Percentiles rank a stretch among this genome's conserved stretches.
phyloP scores from a whole-genome alignment of 306 rosid species.

The Vigna mungo region DNA sequence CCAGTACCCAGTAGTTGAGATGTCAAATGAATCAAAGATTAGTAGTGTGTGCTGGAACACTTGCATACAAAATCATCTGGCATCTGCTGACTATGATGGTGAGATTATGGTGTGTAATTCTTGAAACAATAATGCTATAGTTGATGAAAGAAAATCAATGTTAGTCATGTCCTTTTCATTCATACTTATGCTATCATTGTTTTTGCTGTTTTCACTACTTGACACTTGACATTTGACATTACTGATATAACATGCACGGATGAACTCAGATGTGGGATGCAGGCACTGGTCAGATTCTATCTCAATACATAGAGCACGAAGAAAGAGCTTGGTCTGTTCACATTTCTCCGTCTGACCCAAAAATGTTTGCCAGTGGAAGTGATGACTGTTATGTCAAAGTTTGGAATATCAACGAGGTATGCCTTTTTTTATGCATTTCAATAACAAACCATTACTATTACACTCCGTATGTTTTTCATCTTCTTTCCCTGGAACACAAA shows the following conservation, averaged over 20 bases:
- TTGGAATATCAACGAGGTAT: conserved; percentile 92
- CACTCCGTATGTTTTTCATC: not conserved
- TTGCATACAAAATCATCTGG: conserved; percentile 83
- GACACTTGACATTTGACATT: not conserved
- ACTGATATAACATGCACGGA: conserved; percentile 43
- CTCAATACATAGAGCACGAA: conserved; percentile 81
- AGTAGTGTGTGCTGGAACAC: conserved; percentile 92
- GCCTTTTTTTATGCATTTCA: conserved; percentile 43
- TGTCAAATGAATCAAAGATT: conserved; percentile 78
- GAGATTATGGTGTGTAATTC: conserved; percentile 76
- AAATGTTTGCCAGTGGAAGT: conserved; percentile 93
- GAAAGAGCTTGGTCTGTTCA: conserved; percentile 96
- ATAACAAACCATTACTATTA: not conserved
- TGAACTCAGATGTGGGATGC: conserved; percentile 92
- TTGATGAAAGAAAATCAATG: conserved; percentile 16
- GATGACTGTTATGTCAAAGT: conserved; percentile 89
- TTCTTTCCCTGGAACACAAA: not conserved
- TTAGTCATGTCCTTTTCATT: not conserved
- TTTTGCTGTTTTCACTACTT: conserved; percentile 23
- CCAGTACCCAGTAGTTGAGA: conserved; percentile 84
- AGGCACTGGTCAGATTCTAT: conserved; percentile 77
- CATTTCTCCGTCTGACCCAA: conserved; percentile 81
- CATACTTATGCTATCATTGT: conserved; percentile 12
- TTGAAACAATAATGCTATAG: not conserved
- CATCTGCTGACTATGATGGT: conserved; percentile 91